Evolutionary conservation across 805 yeast genomes (phyloP), one percentile per base, ranked within the genome.

Genomic region (Sungouiozyma ichnusensis): DNA sequence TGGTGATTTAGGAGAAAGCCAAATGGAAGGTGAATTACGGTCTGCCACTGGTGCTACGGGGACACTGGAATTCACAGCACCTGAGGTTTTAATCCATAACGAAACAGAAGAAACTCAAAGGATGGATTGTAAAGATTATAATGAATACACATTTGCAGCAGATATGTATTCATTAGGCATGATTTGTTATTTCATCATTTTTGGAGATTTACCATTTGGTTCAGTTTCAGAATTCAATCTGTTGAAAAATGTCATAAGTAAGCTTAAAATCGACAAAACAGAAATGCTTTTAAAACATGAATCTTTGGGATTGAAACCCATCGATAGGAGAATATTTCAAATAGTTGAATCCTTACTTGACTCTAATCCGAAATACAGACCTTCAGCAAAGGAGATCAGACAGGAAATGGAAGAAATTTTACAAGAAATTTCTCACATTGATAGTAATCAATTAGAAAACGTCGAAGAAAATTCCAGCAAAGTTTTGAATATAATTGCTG

Each of bases 1-100:
- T 11, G 79, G 94, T 36, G 96, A 87, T 63, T 82, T 87, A 58
- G 96, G 96, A 3, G 96, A 87, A 58, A 84, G 92, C 5, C 84
- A 82, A 48, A 67, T 82, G 48, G 79, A 80, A 41, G 86, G 90
- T 13, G 76, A 72, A 18, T 61, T 57, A 35, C 65, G 87, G 38
- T 68, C 70, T 8, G 79, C 88, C 1, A 79, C 87, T 4, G 96
- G 96, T 0, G 74, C 79, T 35, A 87, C 96, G 0, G 96, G 96
- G 0, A 87, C 96, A 0, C 54, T 86, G 6, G 96, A 86, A 53
- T 87, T 78, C 52, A 79, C 86, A 16, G 95, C 95, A 0, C 96
- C 96, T 0, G 95, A 86, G 51, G 67, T 84, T 9, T 69, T 85
- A 51, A 42, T 38, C 14, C 38, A 42, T 17, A 31, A 35, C 33